Conservation (phyloP, 2,329 filamentous ascomycete species). For the Bipolaris gigantea region DNA sequence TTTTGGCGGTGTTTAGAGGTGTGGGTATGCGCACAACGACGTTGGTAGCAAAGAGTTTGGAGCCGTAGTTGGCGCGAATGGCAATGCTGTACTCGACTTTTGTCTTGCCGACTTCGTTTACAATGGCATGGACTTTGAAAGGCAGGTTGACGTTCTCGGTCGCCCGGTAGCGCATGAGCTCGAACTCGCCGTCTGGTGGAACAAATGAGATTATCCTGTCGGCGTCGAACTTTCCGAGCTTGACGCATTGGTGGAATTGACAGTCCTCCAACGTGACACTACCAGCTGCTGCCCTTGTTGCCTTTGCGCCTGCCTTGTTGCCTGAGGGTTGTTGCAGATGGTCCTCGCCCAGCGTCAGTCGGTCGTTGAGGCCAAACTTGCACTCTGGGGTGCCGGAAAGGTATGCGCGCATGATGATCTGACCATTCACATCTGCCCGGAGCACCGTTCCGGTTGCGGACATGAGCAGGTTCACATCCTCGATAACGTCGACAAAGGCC, state of each 20-base stretch:
- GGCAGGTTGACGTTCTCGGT: constrained; percentile 98
- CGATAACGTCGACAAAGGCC: constrained; percentile 98
- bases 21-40: constrained; percentile 93
- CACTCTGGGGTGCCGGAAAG: constrained; percentile 95
- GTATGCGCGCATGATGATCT: constrained; percentile 98
- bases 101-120: constrained; percentile 94
- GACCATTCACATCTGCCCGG: constrained; percentile 92
- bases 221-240: constrained; percentile 93
- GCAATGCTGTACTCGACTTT: constrained; percentile 99
- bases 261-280: constrained; percentile 97
- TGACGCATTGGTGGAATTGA: constrained; percentile 98
- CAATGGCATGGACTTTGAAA: constrained; percentile 98
- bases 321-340: constrained; percentile 66
- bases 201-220: constrained; percentile 97
- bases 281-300: constrained; percentile 91
- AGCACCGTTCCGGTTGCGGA: constrained; percentile 95
- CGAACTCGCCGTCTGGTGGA: constrained; percentile 95
- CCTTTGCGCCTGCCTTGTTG: constrained; percentile 79
- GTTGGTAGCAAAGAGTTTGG: constrained; percentile 96
- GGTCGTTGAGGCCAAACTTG: constrained; percentile 97
- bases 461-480: constrained; percentile 98
- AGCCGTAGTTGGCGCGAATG: constrained; percentile 94
- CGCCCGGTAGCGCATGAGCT: constrained; percentile 97
- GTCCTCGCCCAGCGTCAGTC: constrained; percentile 77
- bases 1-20: constrained; percentile 92